Conservation (phyloP, 1,139 yeast genomes). For the Meyerozyma smithsonii region DNA sequence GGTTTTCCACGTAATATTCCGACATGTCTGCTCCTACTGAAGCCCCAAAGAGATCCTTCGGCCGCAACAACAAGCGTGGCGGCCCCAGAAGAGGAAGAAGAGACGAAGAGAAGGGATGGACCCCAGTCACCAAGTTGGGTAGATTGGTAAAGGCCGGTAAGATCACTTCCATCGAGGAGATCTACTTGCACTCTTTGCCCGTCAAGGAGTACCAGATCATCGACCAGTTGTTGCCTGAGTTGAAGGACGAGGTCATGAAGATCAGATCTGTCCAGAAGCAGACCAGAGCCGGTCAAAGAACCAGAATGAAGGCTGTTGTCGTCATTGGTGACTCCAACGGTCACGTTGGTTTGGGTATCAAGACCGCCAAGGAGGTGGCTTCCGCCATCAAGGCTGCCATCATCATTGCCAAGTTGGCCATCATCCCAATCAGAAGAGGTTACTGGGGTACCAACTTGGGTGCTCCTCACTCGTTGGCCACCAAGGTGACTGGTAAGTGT, state of each 20-base stretch:
- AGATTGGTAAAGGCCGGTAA: conserved; percentile 99
- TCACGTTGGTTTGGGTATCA: conserved; percentile 99
- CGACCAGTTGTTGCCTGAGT: conserved; percentile 92
- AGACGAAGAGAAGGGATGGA: conserved; percentile 98
- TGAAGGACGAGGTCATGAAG: conserved; percentile 99
- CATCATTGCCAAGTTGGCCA: conserved; percentile 97
- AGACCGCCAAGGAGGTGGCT: conserved; percentile 99
- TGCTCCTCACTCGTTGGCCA: conserved; percentile 98
- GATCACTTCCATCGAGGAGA: conserved; percentile 94
- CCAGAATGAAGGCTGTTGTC: conserved; percentile 99
- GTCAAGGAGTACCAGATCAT: conserved; percentile 99
- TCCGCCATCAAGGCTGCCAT: conserved; percentile 99
- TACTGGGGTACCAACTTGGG: conserved; percentile 99
- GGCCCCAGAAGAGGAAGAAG: conserved; percentile 60
- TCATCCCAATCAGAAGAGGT: conserved; percentile 99
- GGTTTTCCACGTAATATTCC: conserved; percentile 92
- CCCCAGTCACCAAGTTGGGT: conserved; percentile 99
- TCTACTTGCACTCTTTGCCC: conserved; percentile 98
- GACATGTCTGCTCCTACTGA: conserved; percentile 72
- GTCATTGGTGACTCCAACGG: conserved; percentile 99
- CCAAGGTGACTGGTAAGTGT: conserved; percentile 99
- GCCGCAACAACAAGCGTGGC: conserved; percentile 58
- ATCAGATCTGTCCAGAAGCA: conserved; percentile 99
- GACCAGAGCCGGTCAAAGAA: conserved; percentile 99
- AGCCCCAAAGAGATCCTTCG: conserved; percentile 64